A percentile compares a stretch with the other conserved stretches of the same genome.
phyloP scores from a whole-genome alignment of 805 yeast species.

The Vanderwaltozyma tropicalis region DNA sequence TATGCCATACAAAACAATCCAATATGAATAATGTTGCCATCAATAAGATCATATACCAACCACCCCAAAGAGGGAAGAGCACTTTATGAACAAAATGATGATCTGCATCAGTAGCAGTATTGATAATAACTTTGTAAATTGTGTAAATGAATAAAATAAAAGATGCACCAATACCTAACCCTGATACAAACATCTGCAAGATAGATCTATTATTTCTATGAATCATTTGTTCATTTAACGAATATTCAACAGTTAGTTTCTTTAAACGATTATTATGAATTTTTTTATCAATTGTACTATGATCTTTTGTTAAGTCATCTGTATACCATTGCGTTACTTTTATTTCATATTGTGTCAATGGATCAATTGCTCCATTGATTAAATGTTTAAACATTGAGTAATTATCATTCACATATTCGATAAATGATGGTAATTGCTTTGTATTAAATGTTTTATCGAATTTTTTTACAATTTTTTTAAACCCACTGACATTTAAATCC shows the following conservation, averaged over 20 bases:
- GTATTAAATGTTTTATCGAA: conserved; percentile 53
- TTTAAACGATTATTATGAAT: conserved; percentile 19
- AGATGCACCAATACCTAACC: conserved; percentile 59
- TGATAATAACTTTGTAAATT: conserved; percentile 24
- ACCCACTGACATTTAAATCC: conserved; percentile 73
- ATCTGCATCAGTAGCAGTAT: conserved; percentile 26
- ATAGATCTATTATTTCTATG: conserved; percentile 27
- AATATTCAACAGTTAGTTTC: conserved; percentile 22
- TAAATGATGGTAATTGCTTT: conserved; percentile 17
- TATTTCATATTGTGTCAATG: conserved; percentile 24
- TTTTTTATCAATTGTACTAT: conserved; percentile 19
- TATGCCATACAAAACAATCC: conserved; percentile 64
- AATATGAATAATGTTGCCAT: conserved; percentile 53
- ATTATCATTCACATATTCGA: conserved; percentile 19
- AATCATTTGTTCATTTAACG: conserved; percentile 26
- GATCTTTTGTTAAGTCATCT: conserved; percentile 20
- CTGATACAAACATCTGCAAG: conserved; percentile 46
- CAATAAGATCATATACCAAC: conserved; percentile 60
- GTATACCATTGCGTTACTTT: conserved; percentile 32
- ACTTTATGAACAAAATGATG: conserved; percentile 30
- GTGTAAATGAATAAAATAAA: conserved; percentile 59
- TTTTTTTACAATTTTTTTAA: conserved; percentile 81
- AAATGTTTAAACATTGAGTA: conserved; percentile 22
- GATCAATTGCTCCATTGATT: conserved; percentile 20
- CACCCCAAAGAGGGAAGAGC: conserved; percentile 85